Evolutionary conservation across 192 early-diverging fungal species (phyloP).

Genomic region (Pilaira anomala): DNA sequence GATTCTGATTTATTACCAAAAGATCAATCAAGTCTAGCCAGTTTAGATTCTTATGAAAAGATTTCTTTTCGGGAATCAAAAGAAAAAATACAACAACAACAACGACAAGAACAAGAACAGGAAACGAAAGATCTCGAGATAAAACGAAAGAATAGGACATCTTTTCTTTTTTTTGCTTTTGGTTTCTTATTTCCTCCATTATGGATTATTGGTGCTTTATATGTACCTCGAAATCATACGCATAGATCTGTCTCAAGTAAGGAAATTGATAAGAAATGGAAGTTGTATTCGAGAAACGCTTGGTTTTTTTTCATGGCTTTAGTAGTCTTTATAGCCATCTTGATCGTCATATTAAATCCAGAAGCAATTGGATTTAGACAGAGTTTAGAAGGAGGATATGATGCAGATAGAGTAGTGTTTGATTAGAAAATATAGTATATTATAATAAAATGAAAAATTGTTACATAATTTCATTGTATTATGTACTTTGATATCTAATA

Average conservation of each 20-base stretch:
- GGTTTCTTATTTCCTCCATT: constrained; percentile 25
- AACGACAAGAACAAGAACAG: not conserved
- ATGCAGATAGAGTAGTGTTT: constrained; percentile 11
- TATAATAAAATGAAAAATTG: too few species aligned
- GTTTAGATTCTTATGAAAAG: not conserved
- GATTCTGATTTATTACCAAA: not conserved
- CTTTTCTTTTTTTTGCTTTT: constrained; percentile 20
- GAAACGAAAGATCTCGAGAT: not conserved
- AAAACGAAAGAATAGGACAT: not conserved
- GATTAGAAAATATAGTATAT: not conserved
- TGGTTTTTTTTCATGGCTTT: not conserved
- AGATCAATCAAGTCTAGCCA: too few species aligned
- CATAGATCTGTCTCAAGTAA: too few species aligned
- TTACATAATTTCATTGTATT: too few species aligned
- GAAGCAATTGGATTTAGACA: not conserved
- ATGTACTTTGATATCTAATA: too few species aligned
- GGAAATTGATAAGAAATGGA: constrained; percentile 11
- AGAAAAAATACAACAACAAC: not conserved
- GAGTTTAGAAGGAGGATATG: not conserved
- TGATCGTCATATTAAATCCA: constrained; percentile 11
- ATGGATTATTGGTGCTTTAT: constrained; percentile 16
- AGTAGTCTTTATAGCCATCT: not conserved
- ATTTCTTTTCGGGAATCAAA: not conserved
- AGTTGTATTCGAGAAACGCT: constrained; percentile 13
- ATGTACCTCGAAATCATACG: not conserved